phyloP scores from a whole-genome alignment of 2,329 filamentous ascomycete species.

The Diaporthe amygdali region DNA sequence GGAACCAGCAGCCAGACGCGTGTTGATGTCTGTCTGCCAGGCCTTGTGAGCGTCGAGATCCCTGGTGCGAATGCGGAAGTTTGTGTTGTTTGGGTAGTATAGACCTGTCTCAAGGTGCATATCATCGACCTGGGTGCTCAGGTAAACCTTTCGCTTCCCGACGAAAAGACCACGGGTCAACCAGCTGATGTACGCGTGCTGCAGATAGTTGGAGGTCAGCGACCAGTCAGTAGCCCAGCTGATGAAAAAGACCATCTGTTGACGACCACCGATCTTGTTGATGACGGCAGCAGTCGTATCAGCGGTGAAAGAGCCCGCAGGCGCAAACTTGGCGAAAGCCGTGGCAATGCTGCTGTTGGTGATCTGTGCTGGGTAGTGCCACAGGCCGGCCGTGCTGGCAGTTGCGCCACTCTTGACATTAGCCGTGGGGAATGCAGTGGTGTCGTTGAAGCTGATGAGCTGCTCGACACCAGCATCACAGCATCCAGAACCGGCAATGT shows the following conservation, averaged over 20 bases:
- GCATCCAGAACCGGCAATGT: conserved; percentile 43
- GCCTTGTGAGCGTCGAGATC: conserved; percentile 52
- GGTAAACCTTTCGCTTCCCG: conserved; percentile 59
- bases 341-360: conserved; percentile 57
- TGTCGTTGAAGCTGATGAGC: conserved; percentile 58
- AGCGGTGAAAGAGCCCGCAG: conserved; percentile 43
- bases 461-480: conserved; percentile 55
- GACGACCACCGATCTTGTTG: conserved; percentile 59
- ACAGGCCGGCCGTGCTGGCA: conserved; percentile 57
- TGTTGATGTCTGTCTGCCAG: conserved; percentile 48
- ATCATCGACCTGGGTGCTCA: conserved; percentile 66
- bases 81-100: conserved; percentile 51
- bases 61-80: conserved; percentile 52
- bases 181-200: conserved; percentile 69
- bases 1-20: conserved; percentile 56
- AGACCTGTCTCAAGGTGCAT: conserved; percentile 61
- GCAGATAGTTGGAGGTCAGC: conserved; percentile 59
- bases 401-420: conserved; percentile 55
- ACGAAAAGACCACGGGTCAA: conserved; percentile 62
- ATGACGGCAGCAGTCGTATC: conserved; percentile 61
- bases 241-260: conserved; percentile 69
- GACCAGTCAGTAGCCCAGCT: conserved; percentile 50
- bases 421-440: conserved; percentile 57
- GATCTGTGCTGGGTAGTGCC: conserved; percentile 63
- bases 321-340: conserved; percentile 57